These are phyloP conservation scores for Tuber calosporum DNA, from an alignment of 495 filamentous ascomycete genomes.

Conservation along the genomic window DNA sequence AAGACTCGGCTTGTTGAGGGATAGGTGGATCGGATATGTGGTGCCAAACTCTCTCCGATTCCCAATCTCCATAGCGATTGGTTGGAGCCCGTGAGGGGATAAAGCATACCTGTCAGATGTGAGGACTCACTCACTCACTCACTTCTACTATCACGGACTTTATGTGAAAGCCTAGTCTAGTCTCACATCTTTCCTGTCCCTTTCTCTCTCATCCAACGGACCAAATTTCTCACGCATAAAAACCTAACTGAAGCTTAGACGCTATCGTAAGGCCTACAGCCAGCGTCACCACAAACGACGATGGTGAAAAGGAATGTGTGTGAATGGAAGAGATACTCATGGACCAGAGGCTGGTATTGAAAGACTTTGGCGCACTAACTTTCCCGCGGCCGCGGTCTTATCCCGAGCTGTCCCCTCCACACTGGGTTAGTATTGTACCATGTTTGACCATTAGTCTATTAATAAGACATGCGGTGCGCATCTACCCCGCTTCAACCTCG, in stretches of 20 bases:
- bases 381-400: neutral
- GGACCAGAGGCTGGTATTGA: neutral
- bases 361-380: neutral
- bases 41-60: neutral
- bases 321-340: neutral
- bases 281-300: neutral
- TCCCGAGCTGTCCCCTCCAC: neutral
- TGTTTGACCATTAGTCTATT: conserved; percentile 1
- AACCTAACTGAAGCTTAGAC: neutral
- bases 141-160: neutral
- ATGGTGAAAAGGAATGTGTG: neutral
- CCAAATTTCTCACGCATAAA: neutral
- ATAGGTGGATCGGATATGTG: conserved; percentile 2
- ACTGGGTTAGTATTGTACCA: neutral
- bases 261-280: neutral
- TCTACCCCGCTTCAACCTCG: neutral
- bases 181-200: neutral
- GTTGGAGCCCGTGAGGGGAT: neutral
- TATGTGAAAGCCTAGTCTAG: neutral
- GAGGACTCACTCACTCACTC: neutral
- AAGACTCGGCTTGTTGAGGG: neutral
- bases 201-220: neutral
- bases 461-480: neutral
- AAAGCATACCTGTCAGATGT: neutral
- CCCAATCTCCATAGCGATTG: neutral